A percentile compares a stretch with the other conserved stretches of the same genome.
Evolutionary conservation across 164 flowering plant genomes (phyloP).

Genomic region (Echeveria elegans): DNA sequence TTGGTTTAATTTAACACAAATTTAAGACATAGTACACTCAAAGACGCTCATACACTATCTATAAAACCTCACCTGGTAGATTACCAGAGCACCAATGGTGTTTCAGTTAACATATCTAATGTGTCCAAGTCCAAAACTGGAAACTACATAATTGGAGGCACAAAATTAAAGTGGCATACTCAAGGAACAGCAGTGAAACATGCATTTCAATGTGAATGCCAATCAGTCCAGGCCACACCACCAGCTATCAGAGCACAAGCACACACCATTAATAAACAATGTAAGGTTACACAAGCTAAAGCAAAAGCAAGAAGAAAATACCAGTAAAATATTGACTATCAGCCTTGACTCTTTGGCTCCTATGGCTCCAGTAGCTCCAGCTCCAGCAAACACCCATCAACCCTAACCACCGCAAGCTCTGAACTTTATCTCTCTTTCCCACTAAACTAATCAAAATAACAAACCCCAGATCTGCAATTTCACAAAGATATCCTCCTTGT

Average conservation of each 20-base stretch:
- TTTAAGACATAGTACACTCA: not conserved
- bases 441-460: not conserved
- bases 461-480: conserved; percentile 4
- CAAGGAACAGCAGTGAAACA: not conserved
- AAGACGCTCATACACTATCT: not conserved
- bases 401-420: not conserved
- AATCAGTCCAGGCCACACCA: not conserved
- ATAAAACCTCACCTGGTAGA: not conserved
- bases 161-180: not conserved
- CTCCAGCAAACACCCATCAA: conserved; percentile 48
- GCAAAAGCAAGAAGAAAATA: conserved; percentile 2
- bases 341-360: conserved; percentile 29
- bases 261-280: not conserved
- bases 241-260: too few relatives aligned
- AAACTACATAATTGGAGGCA: not conserved
- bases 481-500: not conserved
- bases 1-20: not conserved
- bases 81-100: too few relatives aligned
- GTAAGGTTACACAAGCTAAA: not conserved
- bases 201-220: not conserved
- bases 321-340: conserved; percentile 24
- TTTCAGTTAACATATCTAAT: not conserved
- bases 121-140: not conserved
- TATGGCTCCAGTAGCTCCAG: conserved; percentile 15
- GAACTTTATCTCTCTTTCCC: not conserved